A percentile compares a stretch with the other conserved stretches of the same genome.
Evolutionary conservation across 345 rosid genomes (phyloP).

Genomic region (Mallotus nudiflorus): DNA sequence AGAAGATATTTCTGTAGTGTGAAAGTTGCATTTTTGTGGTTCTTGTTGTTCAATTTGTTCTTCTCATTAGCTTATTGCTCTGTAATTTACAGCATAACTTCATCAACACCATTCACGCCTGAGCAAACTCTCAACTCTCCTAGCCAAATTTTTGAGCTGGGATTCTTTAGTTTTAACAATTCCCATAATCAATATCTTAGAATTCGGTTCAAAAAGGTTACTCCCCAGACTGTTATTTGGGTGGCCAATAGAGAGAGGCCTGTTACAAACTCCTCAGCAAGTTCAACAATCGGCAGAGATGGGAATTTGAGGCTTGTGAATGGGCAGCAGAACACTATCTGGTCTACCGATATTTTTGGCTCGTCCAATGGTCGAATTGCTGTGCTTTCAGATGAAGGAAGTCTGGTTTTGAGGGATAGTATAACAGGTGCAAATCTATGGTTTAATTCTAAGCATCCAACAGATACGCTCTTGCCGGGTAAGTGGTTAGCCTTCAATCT

Average conservation of each 20-base stretch:
- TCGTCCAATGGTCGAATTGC: conserved; percentile 4
- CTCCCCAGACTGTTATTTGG: conserved; percentile 12
- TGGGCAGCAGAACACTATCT: not conserved
- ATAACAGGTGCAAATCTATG: not conserved
- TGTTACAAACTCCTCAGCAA: conserved; percentile 5
- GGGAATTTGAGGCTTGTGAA: conserved; percentile 15
- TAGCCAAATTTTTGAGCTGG: conserved; percentile 2
- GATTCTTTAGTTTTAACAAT: conserved; percentile 2
- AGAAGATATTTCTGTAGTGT: not conserved
- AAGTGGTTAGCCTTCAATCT: conserved; percentile 5
- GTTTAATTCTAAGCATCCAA: conserved; percentile 2
- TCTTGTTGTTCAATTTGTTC: not conserved
- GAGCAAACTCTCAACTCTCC: not conserved
- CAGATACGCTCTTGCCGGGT: conserved; percentile 5
- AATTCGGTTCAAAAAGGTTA: conserved; percentile 6
- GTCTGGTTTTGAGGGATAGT: not conserved
- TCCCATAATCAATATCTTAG: conserved; percentile 3
- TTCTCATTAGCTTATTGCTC: conserved; percentile 2
- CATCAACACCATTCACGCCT: not conserved
- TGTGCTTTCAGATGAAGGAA: conserved; percentile 4
- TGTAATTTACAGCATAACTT: conserved; percentile 4
- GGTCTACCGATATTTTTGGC: conserved; percentile 2
- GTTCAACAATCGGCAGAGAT: conserved; percentile 4
- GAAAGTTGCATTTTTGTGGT: not conserved
- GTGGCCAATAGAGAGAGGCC: conserved; percentile 11